A percentile compares a stretch with the other conserved stretches of the same genome.
Conservation (phyloP, 495 filamentous ascomycete genomes). For the Penicillium cosmopolitanum region DNA sequence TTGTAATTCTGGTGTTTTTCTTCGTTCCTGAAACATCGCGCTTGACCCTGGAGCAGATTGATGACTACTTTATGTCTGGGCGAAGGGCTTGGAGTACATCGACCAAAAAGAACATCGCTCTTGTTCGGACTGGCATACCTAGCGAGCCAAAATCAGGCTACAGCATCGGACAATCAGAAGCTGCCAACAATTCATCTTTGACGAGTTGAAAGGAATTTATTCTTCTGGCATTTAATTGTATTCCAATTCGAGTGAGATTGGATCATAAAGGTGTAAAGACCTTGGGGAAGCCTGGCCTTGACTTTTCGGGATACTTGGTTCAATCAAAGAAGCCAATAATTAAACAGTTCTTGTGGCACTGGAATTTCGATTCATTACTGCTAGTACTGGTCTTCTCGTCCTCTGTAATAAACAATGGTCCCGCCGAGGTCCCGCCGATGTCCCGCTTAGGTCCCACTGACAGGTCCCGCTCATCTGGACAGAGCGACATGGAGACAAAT, state of each 20-base stretch:
- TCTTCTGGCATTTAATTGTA: background rate
- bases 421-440: background rate
- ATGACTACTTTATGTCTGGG: conserved; percentile 29
- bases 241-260: no score
- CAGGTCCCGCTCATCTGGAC: background rate
- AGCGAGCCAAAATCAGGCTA: background rate
- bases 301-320: background rate
- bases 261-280: background rate
- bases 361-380: no score
- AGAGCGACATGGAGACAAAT: background rate
- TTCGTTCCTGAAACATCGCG: conserved; percentile 34
- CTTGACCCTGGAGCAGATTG: conserved; percentile 35
- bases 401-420: background rate
- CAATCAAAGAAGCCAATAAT: background rate
- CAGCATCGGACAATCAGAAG: background rate
- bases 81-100: conserved; percentile 32
- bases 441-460: background rate
- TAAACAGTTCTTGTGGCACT: background rate
- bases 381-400: no score
- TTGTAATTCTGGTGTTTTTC: conserved; percentile 24
- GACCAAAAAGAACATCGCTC: conserved; percentile 17
- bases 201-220: background rate
- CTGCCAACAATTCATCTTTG: background rate
- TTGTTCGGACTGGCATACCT: conserved; percentile 2
- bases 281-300: background rate